Conservation (phyloP, 225 moss, liverwort and hornwort genomes). For the Thuidium tamariscinum region DNA sequence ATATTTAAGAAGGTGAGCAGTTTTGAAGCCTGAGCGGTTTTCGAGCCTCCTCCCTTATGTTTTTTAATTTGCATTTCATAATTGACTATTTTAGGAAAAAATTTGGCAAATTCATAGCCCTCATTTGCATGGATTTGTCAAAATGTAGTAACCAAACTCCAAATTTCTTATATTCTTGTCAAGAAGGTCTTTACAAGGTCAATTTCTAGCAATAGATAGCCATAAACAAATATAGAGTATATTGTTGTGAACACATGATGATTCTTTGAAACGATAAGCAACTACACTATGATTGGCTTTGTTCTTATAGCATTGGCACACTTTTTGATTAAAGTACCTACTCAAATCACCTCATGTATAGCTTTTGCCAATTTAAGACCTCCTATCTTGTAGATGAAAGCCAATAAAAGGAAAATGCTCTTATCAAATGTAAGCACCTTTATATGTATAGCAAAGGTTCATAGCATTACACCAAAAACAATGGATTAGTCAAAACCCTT, state of each 20-base stretch:
- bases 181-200: fast-evolving
- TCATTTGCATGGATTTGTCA: background rate
- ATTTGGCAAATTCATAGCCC: too few species aligned
- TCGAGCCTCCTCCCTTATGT: too few species aligned
- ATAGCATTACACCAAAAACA: too few species aligned
- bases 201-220: fast-evolving
- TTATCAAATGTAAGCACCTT: too few species aligned
- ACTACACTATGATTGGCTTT: background rate
- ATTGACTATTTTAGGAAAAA: too few species aligned
- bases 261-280: background rate
- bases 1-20: too few species aligned
- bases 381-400: background rate
- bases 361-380: too few species aligned
- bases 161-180: background rate
- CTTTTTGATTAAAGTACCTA: background rate
- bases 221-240: background rate
- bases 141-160: background rate
- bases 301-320: background rate
- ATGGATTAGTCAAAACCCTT: too few species aligned
- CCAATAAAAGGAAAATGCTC: too few species aligned
- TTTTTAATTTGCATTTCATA: too few species aligned
- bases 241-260: fast-evolving
- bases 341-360: background rate
- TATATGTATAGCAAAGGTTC: too few species aligned
- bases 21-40: too few species aligned